Base-by-base conservation (phyloP, 805 yeast genomes). In the Saturnispora sekii region DNA sequence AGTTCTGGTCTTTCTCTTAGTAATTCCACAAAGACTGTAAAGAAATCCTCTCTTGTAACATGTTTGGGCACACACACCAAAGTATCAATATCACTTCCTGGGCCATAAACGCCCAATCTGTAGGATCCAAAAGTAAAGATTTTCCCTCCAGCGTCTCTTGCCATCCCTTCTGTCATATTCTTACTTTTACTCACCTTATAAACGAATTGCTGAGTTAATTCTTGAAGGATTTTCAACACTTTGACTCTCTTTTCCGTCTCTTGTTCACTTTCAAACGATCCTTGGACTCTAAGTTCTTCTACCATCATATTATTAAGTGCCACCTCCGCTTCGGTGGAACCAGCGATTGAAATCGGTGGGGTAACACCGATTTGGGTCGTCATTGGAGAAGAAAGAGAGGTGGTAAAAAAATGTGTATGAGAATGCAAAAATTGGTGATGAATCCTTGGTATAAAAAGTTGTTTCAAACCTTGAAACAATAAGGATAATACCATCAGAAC, bases 91-190 rank as follows among this genome's bases (percentile, higher is more conserved):
- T 93, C 98, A 0, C 95, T 84, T 1, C 98, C 97, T 0, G 97
- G 97, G 0, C 97, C 97, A 65, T 89, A 87, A 11, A 93, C 98
- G 4, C 98, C 98, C 37, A 93, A 66, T 51, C 96, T 72, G 58
- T 89, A 93, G 1, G 97, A 88, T 1, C 98, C 98, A 66, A 76
- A 93, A 0, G 97, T 88, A 61, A 89, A 93, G n/a, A 93, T 78
- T 61, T 93, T 93, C 32, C 98, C 98, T 33, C 98, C 98, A 0
- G 97, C 95, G 63, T 93, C 98, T 45, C 69, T 74, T 0, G 97
- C 95, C 97, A 93, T 88, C 2, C 97, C 96, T 49, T 93, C 97
- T 32, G 88, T 79, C 96, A 93, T 88, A 58, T 90, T 89, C 58
- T 84, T 88, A 49, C 72, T 76, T 51, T 76, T 72, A 3, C 94